Conservation (phyloP, 768 basidiomycete species). For the Termitomyces sp. region DNA sequence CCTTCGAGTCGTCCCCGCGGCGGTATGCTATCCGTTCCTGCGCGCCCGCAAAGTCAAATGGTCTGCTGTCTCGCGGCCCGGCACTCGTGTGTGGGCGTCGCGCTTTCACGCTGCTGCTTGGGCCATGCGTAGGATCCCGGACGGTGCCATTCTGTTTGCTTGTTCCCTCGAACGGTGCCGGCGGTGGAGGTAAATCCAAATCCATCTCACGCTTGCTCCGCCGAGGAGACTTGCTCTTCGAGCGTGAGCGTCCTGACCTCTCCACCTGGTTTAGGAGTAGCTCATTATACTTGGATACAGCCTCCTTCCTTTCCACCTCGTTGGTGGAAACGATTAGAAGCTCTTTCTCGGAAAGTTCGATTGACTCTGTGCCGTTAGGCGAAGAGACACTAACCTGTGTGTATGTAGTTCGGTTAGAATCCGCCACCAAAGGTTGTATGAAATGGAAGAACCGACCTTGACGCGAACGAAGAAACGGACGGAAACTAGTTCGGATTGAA, state of each 20-base stretch:
- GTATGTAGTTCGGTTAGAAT: constrained; percentile 13
- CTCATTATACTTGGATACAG: constrained; percentile 56
- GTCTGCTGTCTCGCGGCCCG: constrained; percentile 59
- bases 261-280: constrained; percentile 21
- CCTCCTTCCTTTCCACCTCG: constrained; percentile 61
- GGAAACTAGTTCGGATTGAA: constrained; percentile 56
- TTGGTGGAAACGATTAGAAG: constrained; percentile 65
- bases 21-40: constrained; percentile 7
- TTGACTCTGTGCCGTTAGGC: constrained; percentile 54
- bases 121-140: background rate
- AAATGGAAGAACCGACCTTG: constrained; percentile 42
- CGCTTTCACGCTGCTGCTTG: constrained; percentile 12
- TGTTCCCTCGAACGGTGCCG: constrained; percentile 24
- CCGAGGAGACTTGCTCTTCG: constrained; percentile 57
- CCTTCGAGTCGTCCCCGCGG: background rate
- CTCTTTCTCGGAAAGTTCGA: constrained; percentile 69
- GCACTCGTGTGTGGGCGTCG: constrained; percentile 71
- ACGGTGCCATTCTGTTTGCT: constrained; percentile 9
- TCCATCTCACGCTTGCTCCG: constrained; percentile 33
- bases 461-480: constrained; percentile 68
- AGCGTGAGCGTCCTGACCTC: constrained; percentile 34
- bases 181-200: constrained; percentile 31
- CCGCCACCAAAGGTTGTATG: constrained; percentile 8
- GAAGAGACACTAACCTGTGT: constrained; percentile 45
- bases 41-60: constrained; percentile 24